phyloP scores from a whole-genome alignment of 495 filamentous ascomycete genomes.

The Viridothelium virens region DNA sequence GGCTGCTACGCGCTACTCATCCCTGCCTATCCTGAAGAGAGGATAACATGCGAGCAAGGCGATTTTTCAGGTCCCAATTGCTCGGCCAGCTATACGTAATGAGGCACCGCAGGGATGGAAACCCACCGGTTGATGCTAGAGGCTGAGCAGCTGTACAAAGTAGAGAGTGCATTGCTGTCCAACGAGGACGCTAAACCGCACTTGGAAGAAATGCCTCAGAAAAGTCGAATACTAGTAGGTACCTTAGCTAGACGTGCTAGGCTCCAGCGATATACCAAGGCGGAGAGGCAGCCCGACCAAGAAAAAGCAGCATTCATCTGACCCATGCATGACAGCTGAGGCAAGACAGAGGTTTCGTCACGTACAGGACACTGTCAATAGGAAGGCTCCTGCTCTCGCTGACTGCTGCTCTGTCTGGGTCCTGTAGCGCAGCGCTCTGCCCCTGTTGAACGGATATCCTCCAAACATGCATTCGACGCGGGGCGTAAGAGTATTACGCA shows the following conservation, averaged over 20 bases:
- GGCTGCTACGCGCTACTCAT: background rate
- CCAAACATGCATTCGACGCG: background rate
- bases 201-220: background rate
- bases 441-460: background rate
- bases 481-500: no score
- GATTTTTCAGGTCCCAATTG: background rate
- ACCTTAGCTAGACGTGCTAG: no score
- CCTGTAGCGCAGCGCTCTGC: no score
- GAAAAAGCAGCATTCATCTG: background rate
- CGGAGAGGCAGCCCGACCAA: background rate
- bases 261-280: slow-evolving; percentile 1
- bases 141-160: background rate
- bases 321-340: background rate
- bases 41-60: background rate
- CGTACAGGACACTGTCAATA: background rate
- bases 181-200: background rate
- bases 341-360: background rate
- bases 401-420: no score
- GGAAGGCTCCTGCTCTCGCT: background rate
- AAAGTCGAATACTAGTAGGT: background rate
- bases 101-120: background rate
- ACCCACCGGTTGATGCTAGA: background rate
- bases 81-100: background rate
- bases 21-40: background rate
- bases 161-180: background rate